Base-by-base conservation (phyloP, 352 stramenopile genomes). In the Pythium folliculosum region DNA sequence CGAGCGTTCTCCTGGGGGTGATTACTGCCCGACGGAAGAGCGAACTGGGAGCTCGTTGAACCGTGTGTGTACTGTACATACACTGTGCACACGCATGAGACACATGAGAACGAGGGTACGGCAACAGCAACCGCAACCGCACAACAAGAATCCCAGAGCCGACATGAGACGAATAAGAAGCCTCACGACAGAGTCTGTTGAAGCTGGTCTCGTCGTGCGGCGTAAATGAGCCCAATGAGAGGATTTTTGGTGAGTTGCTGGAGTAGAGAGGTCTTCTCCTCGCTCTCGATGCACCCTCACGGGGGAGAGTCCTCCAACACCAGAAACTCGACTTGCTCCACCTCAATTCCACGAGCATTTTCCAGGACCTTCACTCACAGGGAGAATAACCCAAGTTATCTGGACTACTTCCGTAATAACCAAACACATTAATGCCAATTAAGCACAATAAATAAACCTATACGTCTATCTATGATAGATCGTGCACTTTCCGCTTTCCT, bases 301-400 rank as follows among this genome's bases (percentile, higher is more conserved):
- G n/a, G n/a, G n/a, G n/a, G n/a, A n/a, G n/a, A n/a, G n/a, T n/a
- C n/a, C 27, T 32, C 5, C 27, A 32, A 32, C 27, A 32, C 27
- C 27, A 32, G 27, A 32, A 32, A 5, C 27, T 6, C 27, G 3
- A 32, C 27, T 32, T 32, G 27, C 3, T 32, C 27, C 27, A 22
- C 25, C 55, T 12, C 37, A 10, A 3, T 17, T 13, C 60, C 60
- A 66, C 16, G 49, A 66, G 60, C 60, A 66, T 66, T 66, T 66
- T 66, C 60, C 60, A 52, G 9, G 44, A 63, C 45, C 57, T 37
- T 63, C 57, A 63, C 44, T 63, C 57, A 14, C 14, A 23, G 17
- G 25, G 5, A 10, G 14, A 25, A 27, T 49, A 8, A 23, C 27
- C 37, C 38, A 9, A 38, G 1, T 37, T 6, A 38, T 51, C 17